A percentile compares a stretch with the other conserved stretches of the same genome.
Evolutionary conservation across 768 basidiomycete species (phyloP).

Genomic region (Leccinum subtestaceum): DNA sequence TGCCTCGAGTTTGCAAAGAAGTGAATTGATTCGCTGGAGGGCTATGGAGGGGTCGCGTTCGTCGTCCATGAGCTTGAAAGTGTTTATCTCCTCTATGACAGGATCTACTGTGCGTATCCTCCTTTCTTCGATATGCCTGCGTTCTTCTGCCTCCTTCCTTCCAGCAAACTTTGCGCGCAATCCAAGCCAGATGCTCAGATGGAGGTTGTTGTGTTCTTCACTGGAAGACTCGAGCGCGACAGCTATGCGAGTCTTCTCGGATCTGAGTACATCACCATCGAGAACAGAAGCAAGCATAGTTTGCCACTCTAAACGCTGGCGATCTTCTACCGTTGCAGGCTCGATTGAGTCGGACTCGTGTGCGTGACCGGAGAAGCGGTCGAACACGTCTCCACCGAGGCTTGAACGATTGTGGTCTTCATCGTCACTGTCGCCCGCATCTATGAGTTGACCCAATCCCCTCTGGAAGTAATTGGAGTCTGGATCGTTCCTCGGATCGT

Average conservation of each 20-base stretch:
- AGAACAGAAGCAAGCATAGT: constrained; percentile 92
- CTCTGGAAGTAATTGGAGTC: constrained; percentile 79
- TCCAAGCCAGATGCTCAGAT: constrained; percentile 82
- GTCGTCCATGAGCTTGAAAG: constrained; percentile 60
- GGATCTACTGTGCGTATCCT: constrained; percentile 77
- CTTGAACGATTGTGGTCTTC: constrained; percentile 53
- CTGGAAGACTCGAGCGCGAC: constrained; percentile 67
- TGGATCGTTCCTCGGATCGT: constrained; percentile 76
- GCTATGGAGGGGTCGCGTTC: constrained; percentile 40
- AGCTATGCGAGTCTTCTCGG: constrained; percentile 91
- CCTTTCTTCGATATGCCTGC: constrained; percentile 76
- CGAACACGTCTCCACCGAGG: constrained; percentile 43
- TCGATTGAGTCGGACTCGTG: constrained; percentile 63
- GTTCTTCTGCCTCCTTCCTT: constrained; percentile 78
- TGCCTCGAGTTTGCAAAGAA: constrained; percentile 75
- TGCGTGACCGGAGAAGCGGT: constrained; percentile 50
- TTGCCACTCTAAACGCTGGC: constrained; percentile 92
- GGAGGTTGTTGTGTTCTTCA: constrained; percentile 66
- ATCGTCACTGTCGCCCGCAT: constrained; percentile 74
- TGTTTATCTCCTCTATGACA: constrained; percentile 78
- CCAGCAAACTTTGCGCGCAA: constrained; percentile 85
- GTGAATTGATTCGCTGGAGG: constrained; percentile 56
- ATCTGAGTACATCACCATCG: constrained; percentile 89
- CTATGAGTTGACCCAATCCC: constrained; percentile 64
- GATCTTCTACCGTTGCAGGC: constrained; percentile 69